A percentile compares a stretch with the other conserved stretches of the same genome.
Evolutionary conservation across 768 basidiomycete species (phyloP).

Genomic region (Inosperma sp.): DNA sequence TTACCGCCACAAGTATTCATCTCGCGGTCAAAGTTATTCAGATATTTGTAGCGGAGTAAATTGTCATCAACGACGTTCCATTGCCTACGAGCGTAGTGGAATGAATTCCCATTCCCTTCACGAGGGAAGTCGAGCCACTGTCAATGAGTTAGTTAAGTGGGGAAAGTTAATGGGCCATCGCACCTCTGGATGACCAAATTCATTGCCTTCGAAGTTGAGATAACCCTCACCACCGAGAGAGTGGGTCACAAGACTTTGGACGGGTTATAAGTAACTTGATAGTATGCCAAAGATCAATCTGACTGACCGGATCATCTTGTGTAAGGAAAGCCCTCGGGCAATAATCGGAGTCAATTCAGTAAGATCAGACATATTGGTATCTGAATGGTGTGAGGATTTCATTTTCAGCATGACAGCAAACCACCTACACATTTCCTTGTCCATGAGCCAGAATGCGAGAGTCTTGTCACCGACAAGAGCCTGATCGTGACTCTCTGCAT

Average conservation of each 20-base stretch:
- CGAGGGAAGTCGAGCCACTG: slow-evolving; percentile 99
- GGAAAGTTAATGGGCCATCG: slow-evolving; percentile 15
- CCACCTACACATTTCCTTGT: slow-evolving; percentile 96
- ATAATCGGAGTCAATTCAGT: slow-evolving; percentile 78
- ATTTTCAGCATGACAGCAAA: background rate
- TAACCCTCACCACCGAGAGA: slow-evolving; percentile 96
- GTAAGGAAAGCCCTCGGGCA: slow-evolving; percentile 84
- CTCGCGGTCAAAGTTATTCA: slow-evolving; percentile 88
- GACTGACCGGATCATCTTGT: slow-evolving; percentile 93
- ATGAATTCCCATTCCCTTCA: slow-evolving; percentile 91
- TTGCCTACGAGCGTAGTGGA: slow-evolving; percentile 94
- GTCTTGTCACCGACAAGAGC: slow-evolving; percentile 99
- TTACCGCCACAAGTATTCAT: slow-evolving; percentile 86
- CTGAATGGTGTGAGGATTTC: slow-evolving; percentile 33
- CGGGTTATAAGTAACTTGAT: slow-evolving; percentile 1
- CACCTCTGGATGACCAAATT: slow-evolving; percentile 97
- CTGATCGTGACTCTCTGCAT: slow-evolving; percentile 96
- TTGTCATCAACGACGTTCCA: slow-evolving; percentile 92
- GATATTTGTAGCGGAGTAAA: slow-evolving; percentile 84
- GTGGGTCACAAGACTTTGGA: slow-evolving; percentile 74
- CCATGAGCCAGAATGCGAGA: slow-evolving; percentile 99
- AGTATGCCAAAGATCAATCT: background rate
- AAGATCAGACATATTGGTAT: slow-evolving; percentile 92
- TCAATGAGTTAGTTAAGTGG: slow-evolving; percentile 4
- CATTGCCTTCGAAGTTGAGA: slow-evolving; percentile 96